Percentiles rank a stretch among this genome's conserved stretches.
phyloP scores from a whole-genome alignment of 2,329 filamentous ascomycete genomes.

The Purpureocillium takamizusanense region DNA sequence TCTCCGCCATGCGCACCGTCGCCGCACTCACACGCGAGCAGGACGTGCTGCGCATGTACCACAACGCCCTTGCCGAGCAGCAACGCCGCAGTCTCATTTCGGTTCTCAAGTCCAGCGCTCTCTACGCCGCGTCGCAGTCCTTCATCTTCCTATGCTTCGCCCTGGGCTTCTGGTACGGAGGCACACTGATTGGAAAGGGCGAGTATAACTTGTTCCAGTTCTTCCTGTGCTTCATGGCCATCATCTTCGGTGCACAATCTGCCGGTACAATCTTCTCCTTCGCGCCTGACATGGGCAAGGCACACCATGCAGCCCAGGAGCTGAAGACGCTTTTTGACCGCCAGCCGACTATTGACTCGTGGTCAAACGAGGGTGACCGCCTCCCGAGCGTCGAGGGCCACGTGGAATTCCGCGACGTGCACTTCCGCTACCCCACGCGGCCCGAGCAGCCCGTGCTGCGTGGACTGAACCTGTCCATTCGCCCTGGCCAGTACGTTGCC shows the following conservation, averaged over 20 bases:
- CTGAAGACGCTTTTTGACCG: conserved; percentile 80
- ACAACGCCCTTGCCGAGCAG: conserved; percentile 55
- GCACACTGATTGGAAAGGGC: conserved; percentile 58
- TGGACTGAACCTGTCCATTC: conserved; percentile 65
- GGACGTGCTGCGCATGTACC: conserved; percentile 70
- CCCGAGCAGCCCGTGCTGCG: conserved; percentile 87
- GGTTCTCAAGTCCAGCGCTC: conserved; percentile 63
- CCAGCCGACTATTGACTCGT: conserved; percentile 72
- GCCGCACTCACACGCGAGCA: conserved; percentile 80
- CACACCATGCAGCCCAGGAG: conserved; percentile 70
- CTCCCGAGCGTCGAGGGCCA: conserved; percentile 60
- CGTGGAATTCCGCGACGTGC: conserved; percentile 85
- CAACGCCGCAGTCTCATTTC: conserved; percentile 61
- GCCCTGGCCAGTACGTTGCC: conserved; percentile 75
- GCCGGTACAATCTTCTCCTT: conserved; percentile 86
- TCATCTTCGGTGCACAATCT: conserved; percentile 88
- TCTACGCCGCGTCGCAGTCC: conserved; percentile 81
- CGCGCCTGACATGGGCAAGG: conserved; percentile 88
- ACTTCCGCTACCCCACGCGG: conserved; percentile 89
- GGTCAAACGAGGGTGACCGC: conserved; percentile 59
- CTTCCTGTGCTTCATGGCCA: conserved; percentile 80
- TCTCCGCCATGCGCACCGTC: conserved; percentile 87
- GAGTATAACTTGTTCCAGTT: conserved; percentile 80
- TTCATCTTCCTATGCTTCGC: conserved; percentile 77
- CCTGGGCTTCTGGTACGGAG: conserved; percentile 89